A percentile compares a stretch with the other conserved stretches of the same genome.
phyloP scores from a whole-genome alignment of 768 basidiomycete species.

The Symmetrospora coprosmae region DNA sequence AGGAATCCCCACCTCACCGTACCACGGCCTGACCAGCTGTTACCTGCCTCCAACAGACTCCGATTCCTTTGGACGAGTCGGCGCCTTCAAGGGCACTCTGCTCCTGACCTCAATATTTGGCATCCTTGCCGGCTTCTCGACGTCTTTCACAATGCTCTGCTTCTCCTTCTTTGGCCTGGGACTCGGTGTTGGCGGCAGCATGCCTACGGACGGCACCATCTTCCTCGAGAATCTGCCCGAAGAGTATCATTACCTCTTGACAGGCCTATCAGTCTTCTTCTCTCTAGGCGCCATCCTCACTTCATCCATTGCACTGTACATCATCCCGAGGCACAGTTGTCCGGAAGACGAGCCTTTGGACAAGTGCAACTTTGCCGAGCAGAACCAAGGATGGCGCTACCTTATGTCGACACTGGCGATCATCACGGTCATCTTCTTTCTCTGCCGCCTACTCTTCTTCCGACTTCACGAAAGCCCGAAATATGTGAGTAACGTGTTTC shows the following conservation, averaged over 20 bases:
- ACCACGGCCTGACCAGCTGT: background rate
- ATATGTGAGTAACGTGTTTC: slow-evolving; percentile 14
- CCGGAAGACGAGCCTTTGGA: slow-evolving; percentile 20
- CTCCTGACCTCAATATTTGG: slow-evolving; percentile 84
- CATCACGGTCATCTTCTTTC: slow-evolving; percentile 72
- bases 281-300: slow-evolving; percentile 78
- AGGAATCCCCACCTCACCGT: background rate
- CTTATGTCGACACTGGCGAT: slow-evolving; percentile 62
- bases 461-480: slow-evolving; percentile 77
- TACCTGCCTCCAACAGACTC: slow-evolving; percentile 44
- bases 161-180: slow-evolving; percentile 71
- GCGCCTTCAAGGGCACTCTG: slow-evolving; percentile 84
- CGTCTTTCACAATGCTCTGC: slow-evolving; percentile 56
- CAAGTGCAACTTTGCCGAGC: slow-evolving; percentile 51
- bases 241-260: slow-evolving; percentile 80
- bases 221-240: slow-evolving; percentile 84
- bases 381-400: slow-evolving; percentile 82
- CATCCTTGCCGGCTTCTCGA: slow-evolving; percentile 57
- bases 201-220: slow-evolving; percentile 93
- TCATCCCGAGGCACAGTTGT: slow-evolving; percentile 53
- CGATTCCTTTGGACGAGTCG: slow-evolving; percentile 70
- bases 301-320: slow-evolving; percentile 60
- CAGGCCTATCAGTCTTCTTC: slow-evolving; percentile 56
- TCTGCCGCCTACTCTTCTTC: slow-evolving; percentile 76
- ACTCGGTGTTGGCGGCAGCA: slow-evolving; percentile 84